Base-by-base conservation (phyloP, 176 grass and related monocot genomes). In the Rhipidocladum racemiflorum region DNA sequence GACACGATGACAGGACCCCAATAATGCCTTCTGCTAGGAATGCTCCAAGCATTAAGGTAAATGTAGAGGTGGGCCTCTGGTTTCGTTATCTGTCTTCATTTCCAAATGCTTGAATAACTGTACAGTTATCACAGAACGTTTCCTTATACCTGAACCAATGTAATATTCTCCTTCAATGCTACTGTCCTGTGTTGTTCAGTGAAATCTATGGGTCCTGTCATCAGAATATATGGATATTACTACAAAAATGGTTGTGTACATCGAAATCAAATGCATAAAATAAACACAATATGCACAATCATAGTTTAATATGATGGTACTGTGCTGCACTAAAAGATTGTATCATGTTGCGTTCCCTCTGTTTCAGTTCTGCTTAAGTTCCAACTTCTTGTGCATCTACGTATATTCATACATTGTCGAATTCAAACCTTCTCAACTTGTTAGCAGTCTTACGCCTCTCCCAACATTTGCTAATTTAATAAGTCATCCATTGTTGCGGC, bases 181-280 rank as follows among this genome's bases (percentile, higher is more conserved):
- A n/a, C n/a, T n/a, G n/a, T n/a, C n/a, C n/a, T n/a, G n/a, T n/a
- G n/a, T n/a, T n/a, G n/a, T n/a, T n/a, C n/a, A n/a, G n/a, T n/a
- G n/a, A n/a, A n/a, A n/a, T n/a, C n/a, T n/a, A n/a, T n/a, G n/a
- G n/a, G n/a, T n/a, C n/a, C n/a, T n/a, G n/a, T n/a, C n/a, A n/a
- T 91, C 17, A 91, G 53, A 84, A 84, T 5, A 83, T 68, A 59
- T 78, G 27, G 3, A 66, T 45, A 77, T 46, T 2, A 77, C 24
- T 0, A n/a, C 27, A 81, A 1, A 83, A 65, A 36, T 36, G 45
- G 3, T 24, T 40, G 10, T 27, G 6, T 6, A 18, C 28, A 63
- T 36, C 16, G 70, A 89, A 57, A 72, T 27, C 3, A 12, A 42
- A 80, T 15, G 5, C 6, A 45, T n/a, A 64, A 81, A 20, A 75